Evolutionary conservation across 2,329 filamentous ascomycete genomes (phyloP), one percentile per base, ranked within the genome.

Genomic region (Zelopaecilomyces penicillatus): DNA sequence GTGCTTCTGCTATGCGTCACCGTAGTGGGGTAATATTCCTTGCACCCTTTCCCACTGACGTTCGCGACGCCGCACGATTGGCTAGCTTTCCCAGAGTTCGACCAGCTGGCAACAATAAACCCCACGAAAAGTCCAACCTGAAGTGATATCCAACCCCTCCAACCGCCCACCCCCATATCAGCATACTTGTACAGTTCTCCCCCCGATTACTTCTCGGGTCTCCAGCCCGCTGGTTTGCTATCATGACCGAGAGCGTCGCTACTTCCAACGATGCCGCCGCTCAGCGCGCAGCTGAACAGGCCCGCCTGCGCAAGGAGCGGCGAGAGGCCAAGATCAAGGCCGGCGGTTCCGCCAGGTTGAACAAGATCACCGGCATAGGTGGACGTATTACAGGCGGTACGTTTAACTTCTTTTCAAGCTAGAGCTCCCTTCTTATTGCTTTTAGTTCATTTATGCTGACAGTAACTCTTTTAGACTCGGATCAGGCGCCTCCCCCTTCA

Each of bases 291-390:
- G 66, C 73, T 28, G 78, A 83, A 51, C 82, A 87, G 64, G 82
- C 83, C 33, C 80, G 85, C 39, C 71, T 87, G 46, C 83, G 87
- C 54, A 87, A 88, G 63, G 85, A 90, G 63, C 80, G 85, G 34
- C 77, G 86, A 40, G 83, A 88, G 62, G 85, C 85, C 46, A 91
- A 90, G 71, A 81, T 90, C 65, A 78, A 76, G 56, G 79, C 82
- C 41, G 81, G 83, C 48, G 86, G 83, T 46, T 77, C 80, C 12
- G 75, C 80, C 34, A 71, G 87, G 49, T 66, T 93, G 50, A 82
- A 85, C 56, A 84, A 77, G 63, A 93, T 93, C 62, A 87, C 83
- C 9, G 81, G 82, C 1, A 66, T 87, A 28, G 82, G 81, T 29
- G 64, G 64, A n/a, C 61, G 64, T 9, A 34, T 65, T 9, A 54